Evolutionary conservation across 805 yeast genomes (phyloP).

Genomic region (Kuraishia molischiana): DNA sequence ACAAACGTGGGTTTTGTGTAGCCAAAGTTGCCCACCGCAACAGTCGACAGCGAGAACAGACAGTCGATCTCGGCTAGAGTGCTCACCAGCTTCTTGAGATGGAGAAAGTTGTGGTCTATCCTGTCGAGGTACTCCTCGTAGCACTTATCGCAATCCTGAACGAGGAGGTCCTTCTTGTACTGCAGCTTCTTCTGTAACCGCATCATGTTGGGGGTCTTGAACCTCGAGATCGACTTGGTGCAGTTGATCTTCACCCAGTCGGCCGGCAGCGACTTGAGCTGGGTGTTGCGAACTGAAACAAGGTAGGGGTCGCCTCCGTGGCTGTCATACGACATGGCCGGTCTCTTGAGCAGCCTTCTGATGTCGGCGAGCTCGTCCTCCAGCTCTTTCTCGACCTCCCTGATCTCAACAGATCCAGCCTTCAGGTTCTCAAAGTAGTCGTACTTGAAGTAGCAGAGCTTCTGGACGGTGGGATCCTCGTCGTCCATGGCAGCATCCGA

Average conservation of each 20-base stretch:
- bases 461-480: slow-evolving; percentile 33
- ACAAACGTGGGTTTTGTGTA: slow-evolving; percentile 44
- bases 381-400: slow-evolving; percentile 35
- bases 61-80: slow-evolving; percentile 55
- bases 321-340: slow-evolving; percentile 44
- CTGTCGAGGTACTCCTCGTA: slow-evolving; percentile 29
- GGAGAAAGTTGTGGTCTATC: slow-evolving; percentile 26
- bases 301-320: slow-evolving; percentile 61
- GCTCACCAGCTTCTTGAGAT: slow-evolving; percentile 31
- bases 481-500: slow-evolving; percentile 42
- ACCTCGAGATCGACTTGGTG: slow-evolving; percentile 60
- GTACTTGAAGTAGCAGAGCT: slow-evolving; percentile 31
- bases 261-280: slow-evolving; percentile 48
- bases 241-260: slow-evolving; percentile 74
- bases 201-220: slow-evolving; percentile 51
- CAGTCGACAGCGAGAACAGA: slow-evolving; percentile 53
- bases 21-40: slow-evolving; percentile 34
- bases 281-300: slow-evolving; percentile 62
- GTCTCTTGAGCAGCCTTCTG: slow-evolving; percentile 38
- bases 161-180: slow-evolving; percentile 48
- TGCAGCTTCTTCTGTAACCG: slow-evolving; percentile 43
- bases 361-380: slow-evolving; percentile 41
- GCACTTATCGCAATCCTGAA: slow-evolving; percentile 34
- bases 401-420: slow-evolving; percentile 27
- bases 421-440: slow-evolving; percentile 28